Evolutionary conservation across 2,329 filamentous ascomycete species (phyloP), one percentile per base, ranked within the genome.

Genomic region (Fusarium verrucosum): DNA sequence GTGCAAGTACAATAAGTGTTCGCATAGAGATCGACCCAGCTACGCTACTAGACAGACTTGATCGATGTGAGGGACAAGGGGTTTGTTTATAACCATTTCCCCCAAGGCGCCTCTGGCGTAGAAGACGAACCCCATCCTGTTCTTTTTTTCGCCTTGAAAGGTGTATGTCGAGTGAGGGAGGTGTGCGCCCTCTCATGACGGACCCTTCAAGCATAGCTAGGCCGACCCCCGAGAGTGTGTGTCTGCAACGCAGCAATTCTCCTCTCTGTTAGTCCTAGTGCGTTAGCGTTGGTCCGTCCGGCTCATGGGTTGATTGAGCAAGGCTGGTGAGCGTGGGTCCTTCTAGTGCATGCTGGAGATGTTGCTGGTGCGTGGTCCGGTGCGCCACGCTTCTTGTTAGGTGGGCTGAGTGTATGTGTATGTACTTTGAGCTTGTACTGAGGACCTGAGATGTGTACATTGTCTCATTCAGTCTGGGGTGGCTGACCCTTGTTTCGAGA

Each of bases 1-100:
- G 56, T 65, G 60, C 50, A 62, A 65, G 64, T 65, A n/a, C n/a
- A n/a, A n/a, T n/a, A 70, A 68, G 69, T 70, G 69, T 71, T 70
- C 65, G 69, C 67, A 71, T 71, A 53, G 66, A 67, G 69, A 71
- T 71, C 69, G 60, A 43, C 58, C 62, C 58, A 71, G 53, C 52
- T 58, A 45, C 32, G 32, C 50, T 57, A 71, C 56, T 61, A 56
- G 49, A 61, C 54, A 56, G 49, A 61, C 54, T 47, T 71, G 69
- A 71, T 71, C 66, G 69, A 65, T 66, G n/a, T n/a, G 56, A 47
- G 44, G 60, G 62, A 50, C 62, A 62, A 55, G 62, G 62, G 62
- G 62, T 65, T 65, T 65, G 62, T 40, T 62, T 65, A 65, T 65
- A 65, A 61, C 42, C 46, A 65, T 64, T 64, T 50, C 46, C 41